These are phyloP conservation scores for Hemileccinum hortonii DNA, from an alignment of 1,284 basidiomycete genomes.

Conservation along the genomic window DNA sequence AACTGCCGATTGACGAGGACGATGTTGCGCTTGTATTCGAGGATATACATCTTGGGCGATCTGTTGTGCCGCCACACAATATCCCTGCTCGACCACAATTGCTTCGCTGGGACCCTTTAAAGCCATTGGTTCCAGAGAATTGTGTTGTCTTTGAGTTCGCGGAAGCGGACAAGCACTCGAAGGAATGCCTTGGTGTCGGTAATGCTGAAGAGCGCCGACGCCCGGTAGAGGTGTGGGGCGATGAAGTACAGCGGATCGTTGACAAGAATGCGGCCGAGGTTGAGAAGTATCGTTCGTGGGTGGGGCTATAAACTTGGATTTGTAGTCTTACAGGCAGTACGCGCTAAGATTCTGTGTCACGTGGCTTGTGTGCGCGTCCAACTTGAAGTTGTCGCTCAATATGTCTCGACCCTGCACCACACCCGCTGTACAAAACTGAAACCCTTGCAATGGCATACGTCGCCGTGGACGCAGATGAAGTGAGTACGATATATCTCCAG, in stretches of 20 bases:
- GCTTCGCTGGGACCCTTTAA: slow-evolving; percentile 74
- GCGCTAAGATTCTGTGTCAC: background rate
- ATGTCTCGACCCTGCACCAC: slow-evolving; percentile 2
- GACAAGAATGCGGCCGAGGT: slow-evolving; percentile 52
- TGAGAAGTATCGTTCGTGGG: slow-evolving; percentile 47
- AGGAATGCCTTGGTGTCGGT: slow-evolving; percentile 42
- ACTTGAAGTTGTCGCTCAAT: background rate
- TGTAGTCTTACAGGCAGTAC: background rate
- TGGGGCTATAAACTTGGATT: slow-evolving; percentile 19
- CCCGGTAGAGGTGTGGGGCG: slow-evolving; percentile 65
- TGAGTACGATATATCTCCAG: slow-evolving; percentile 29
- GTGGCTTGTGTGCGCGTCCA: background rate
- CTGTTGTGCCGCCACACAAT: slow-evolving; percentile 71
- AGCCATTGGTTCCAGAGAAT: slow-evolving; percentile 70
- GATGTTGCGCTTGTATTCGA: slow-evolving; percentile 85
- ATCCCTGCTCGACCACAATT: slow-evolving; percentile 71
- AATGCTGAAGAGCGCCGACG: slow-evolving; percentile 24
- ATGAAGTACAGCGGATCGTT: slow-evolving; percentile 56
- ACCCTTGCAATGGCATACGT: slow-evolving; percentile 49
- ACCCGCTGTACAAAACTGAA: background rate
- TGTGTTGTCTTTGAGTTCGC: slow-evolving; percentile 76
- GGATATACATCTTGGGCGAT: slow-evolving; percentile 81
- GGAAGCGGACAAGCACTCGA: slow-evolving; percentile 71
- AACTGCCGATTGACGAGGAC: slow-evolving; percentile 75
- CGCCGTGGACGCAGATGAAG: slow-evolving; percentile 55